A percentile compares a stretch with the other conserved stretches of the same genome.
Evolutionary conservation across 2,329 filamentous ascomycete species (phyloP).

Genomic region (Xylaria multiplex): DNA sequence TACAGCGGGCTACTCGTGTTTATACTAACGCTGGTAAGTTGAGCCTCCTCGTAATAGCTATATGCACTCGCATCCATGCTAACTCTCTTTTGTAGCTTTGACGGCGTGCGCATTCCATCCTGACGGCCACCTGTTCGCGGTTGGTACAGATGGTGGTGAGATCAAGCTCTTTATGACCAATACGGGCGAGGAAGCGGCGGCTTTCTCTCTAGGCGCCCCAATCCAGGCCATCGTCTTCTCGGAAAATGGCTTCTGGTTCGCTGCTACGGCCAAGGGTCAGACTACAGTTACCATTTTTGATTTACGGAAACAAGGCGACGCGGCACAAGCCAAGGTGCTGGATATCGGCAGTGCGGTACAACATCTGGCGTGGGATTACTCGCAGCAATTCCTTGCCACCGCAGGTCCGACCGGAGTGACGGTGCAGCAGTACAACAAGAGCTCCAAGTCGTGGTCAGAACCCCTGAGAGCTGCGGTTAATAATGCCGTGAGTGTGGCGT

Average conservation of each 20-base stretch:
- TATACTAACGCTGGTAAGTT: conserved; percentile 81
- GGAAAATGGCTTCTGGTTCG: conserved; percentile 97
- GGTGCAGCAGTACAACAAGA: conserved; percentile 90
- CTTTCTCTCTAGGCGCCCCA: conserved; percentile 74
- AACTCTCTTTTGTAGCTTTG: conserved; percentile 63
- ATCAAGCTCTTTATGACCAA: conserved; percentile 92
- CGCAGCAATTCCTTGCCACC: conserved; percentile 88
- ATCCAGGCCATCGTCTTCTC: conserved; percentile 85
- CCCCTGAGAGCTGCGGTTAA: conserved; percentile 79
- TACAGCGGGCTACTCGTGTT: conserved; percentile 78
- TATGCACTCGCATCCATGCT: background rate
- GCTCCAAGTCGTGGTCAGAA: conserved; percentile 88
- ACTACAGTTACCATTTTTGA: conserved; percentile 88
- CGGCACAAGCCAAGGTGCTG: conserved; percentile 82
- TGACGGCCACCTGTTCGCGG: conserved; percentile 92
- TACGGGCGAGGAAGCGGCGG: conserved; percentile 78
- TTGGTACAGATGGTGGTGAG: conserved; percentile 80
- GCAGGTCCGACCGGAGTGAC: conserved; percentile 82
- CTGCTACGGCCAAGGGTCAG: conserved; percentile 80
- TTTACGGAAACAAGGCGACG: conserved; percentile 88
- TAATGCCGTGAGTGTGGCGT: conserved; percentile 73
- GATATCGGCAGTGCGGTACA: conserved; percentile 84
- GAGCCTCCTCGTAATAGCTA: background rate
- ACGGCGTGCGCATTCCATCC: conserved; percentile 89
- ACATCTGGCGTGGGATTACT: conserved; percentile 89